Percentiles rank a stretch among this genome's conserved stretches.
Evolutionary conservation across 176 grass and related monocot genomes (phyloP).

Genomic region (Triticum turgidum): DNA sequence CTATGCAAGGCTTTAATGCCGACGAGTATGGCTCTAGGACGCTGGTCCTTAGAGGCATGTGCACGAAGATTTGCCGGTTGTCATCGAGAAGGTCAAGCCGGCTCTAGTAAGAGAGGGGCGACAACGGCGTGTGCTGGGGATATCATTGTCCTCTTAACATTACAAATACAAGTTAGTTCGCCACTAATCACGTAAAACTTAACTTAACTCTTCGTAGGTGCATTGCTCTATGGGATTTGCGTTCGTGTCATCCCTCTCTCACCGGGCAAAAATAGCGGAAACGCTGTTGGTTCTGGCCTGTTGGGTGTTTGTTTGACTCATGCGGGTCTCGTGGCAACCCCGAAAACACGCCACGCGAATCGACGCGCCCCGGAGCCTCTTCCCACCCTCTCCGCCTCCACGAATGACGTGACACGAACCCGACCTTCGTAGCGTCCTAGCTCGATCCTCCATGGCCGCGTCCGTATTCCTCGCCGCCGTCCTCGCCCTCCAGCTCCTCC

Average conservation of each 20-base stretch:
- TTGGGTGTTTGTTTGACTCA: background rate
- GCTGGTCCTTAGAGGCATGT: too few relatives aligned
- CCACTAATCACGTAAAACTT: too few relatives aligned
- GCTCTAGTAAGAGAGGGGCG: too few relatives aligned
- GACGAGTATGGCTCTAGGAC: too few relatives aligned
- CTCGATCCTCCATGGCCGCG: slow-evolving; percentile 25
- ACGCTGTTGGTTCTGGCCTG: background rate
- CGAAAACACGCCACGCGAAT: slow-evolving; percentile 39
- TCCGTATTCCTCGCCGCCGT: slow-evolving; percentile 26
- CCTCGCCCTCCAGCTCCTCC: background rate
- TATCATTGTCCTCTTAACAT: too few relatives aligned
- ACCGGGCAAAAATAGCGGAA: background rate
- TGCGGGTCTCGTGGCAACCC: slow-evolving; percentile 36
- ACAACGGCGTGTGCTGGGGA: too few relatives aligned
- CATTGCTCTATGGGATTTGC: too few relatives aligned
- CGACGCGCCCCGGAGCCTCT: slow-evolving; percentile 2
- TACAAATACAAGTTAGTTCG: too few relatives aligned
- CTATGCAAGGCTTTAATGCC: too few relatives aligned
- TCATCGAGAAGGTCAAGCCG: too few relatives aligned
- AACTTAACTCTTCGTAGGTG: too few relatives aligned
- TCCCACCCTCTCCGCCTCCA: background rate
- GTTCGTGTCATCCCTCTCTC: background rate
- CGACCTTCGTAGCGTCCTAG: background rate
- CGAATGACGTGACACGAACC: slow-evolving; percentile 18
- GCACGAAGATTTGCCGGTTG: too few relatives aligned